These are phyloP conservation scores for Ballota nigra DNA, from an alignment of 257 asterid species.

Conservation along the genomic window DNA sequence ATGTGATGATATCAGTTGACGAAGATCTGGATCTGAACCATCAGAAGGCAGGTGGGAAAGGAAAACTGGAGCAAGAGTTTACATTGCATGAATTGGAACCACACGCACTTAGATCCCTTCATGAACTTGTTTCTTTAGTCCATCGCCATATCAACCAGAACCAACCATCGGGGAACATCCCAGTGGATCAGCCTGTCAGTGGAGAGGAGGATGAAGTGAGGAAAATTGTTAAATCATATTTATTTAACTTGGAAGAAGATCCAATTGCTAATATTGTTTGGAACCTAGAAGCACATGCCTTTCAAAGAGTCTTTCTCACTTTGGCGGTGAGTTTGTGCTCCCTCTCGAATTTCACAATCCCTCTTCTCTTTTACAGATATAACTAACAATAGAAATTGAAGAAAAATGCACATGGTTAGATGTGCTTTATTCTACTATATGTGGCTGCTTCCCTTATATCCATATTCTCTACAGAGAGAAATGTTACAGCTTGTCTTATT, in stretches of 20 bases:
- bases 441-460: conserved; percentile 2
- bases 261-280: conserved; percentile 68
- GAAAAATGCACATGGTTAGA: conserved; percentile 8
- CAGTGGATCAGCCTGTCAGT: conserved; percentile 31
- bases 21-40: conserved; percentile 30
- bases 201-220: conserved; percentile 35
- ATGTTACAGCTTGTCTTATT: conserved; percentile 8
- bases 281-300: conserved; percentile 65
- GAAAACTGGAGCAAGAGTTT: conserved; percentile 33
- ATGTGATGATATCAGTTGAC: conserved; percentile 37
- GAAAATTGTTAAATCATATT: conserved; percentile 27
- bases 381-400: neutral
- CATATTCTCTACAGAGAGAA: neutral
- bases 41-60: conserved; percentile 34
- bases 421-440: conserved; percentile 19
- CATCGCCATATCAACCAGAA: conserved; percentile 54
- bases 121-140: conserved; percentile 68
- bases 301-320: conserved; percentile 58
- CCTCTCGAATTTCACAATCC: neutral
- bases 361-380: conserved; percentile 13
- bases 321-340: conserved; percentile 70
- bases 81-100: conserved; percentile 63
- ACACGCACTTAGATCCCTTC: conserved; percentile 54
- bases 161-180: conserved; percentile 34
- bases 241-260: conserved; percentile 60